A percentile compares a stretch with the other conserved stretches of the same genome.
These are phyloP conservation scores for Kwoniella bestiolae DNA, from an alignment of 768 basidiomycete genomes.

Conservation along the genomic window DNA sequence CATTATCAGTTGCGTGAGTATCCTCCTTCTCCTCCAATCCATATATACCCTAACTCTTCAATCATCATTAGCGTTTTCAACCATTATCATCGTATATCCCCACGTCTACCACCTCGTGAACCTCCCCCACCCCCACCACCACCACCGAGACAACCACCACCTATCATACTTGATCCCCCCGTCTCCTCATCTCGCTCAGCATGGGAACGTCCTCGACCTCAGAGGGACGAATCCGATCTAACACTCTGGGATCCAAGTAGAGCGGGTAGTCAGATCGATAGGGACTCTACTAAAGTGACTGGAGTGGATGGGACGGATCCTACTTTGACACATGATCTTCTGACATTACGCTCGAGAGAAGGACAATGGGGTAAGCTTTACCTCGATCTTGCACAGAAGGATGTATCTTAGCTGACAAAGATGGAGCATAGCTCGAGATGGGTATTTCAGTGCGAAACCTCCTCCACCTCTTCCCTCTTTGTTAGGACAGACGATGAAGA, in stretches of 20 bases:
- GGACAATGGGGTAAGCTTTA: slow-evolving; percentile 43
- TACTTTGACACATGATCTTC: slow-evolving; percentile 45
- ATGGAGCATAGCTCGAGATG: slow-evolving; percentile 36
- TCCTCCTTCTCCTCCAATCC: neutral
- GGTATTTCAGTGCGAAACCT: slow-evolving; percentile 39
- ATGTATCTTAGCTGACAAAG: neutral
- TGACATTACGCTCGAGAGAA: slow-evolving; percentile 36
- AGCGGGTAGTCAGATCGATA: slow-evolving; percentile 23
- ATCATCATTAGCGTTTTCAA: slow-evolving; percentile 76
- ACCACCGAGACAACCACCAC: slow-evolving; percentile 13
- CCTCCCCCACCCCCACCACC: slow-evolving; percentile 14
- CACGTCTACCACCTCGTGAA: slow-evolving; percentile 58
- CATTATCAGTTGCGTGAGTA: slow-evolving; percentile 88
- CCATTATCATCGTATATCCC: slow-evolving; percentile 77
- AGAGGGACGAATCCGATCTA: neutral
- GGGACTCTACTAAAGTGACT: slow-evolving; percentile 35
- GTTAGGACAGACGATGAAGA: slow-evolving; percentile 27
- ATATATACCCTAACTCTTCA: neutral
- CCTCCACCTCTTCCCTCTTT: slow-evolving; percentile 22
- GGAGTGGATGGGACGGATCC: slow-evolving; percentile 44
- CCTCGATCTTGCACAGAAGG: neutral
- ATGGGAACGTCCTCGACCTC: neutral
- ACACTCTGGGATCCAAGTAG: slow-evolving; percentile 31
- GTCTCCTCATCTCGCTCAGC: slow-evolving; percentile 17
- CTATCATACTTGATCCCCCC: slow-evolving; percentile 22